phyloP scores from a whole-genome alignment of 345 rosid genomes.

The Salix purpurea region DNA sequence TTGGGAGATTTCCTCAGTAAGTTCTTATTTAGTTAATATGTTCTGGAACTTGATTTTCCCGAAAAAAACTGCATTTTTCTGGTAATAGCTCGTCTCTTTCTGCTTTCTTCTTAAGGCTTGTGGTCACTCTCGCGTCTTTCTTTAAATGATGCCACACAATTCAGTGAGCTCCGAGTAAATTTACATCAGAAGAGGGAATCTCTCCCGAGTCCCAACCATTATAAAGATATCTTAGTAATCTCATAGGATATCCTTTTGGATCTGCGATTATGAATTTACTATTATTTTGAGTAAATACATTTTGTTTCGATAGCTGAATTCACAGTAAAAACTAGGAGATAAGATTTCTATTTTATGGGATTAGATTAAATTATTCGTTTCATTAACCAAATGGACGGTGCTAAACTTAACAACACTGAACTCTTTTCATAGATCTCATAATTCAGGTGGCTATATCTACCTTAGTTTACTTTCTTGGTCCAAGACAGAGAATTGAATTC shows the following conservation, averaged over 20 bases:
- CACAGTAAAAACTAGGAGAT: background rate
- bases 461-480: too few relatives aligned
- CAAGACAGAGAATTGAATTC: background rate
- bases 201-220: background rate
- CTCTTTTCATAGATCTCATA: background rate
- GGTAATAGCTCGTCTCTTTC: background rate
- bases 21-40: background rate
- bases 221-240: background rate
- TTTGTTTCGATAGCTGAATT: background rate
- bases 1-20: slow-evolving; percentile 93
- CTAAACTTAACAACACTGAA: background rate
- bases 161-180: background rate
- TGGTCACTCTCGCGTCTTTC: background rate
- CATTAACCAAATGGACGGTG: background rate
- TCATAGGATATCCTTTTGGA: background rate
- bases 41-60: background rate
- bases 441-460: background rate
- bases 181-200: background rate
- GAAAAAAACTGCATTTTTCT: background rate
- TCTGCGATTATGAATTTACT: background rate
- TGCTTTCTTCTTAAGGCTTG: background rate
- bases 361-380: too few relatives aligned
- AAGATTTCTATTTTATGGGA: background rate
- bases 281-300: background rate
- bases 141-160: background rate